Evolutionary conservation across 768 basidiomycete genomes (phyloP), one percentile per base, ranked within the genome.

Genomic region (Collybia sp.): DNA sequence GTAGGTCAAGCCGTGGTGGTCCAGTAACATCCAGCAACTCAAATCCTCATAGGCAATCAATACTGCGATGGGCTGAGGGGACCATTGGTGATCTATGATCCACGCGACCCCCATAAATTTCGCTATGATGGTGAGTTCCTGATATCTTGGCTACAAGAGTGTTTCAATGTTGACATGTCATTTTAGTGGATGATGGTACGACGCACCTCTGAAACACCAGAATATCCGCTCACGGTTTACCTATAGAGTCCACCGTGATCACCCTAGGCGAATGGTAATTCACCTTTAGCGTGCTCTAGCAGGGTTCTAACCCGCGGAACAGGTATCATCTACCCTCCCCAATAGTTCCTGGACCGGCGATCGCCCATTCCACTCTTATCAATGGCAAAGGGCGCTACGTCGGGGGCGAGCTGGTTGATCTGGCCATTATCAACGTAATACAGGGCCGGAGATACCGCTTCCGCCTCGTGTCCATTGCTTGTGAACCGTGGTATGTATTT

Each of bases 381-480:
- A 78, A 78, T 44, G 77, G 77, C 1, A 58, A 65, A 10, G 78
- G 78, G n/a, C 70, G 76, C 19, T 72, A 62, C 48, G 15, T 54
- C 12, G 66, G 60, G 36, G 68, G 68, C 1, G 65, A 72, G 12
- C 42, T 53, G 1, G 54, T 64, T 6, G 56, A 59, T 0, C 63
- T 77, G 13, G 53, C 73, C 0, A 65, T 73, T 1, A 55, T 75
- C 18, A 60, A 54, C n/a, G 72, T 77, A 20, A 37, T 58, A 6
- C 44, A 57, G 9, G 63, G 65, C 16, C 58, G 59, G 30, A 63
- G 69, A 6, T 77, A 78, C 50, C 70, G 77, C n/a, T 67, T 78
- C 61, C 73, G 77, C 25, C 53, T 79, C 19, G 61, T 78, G 1
- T 63, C 61, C 19, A 71, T 74, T 20, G 65, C 71, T 5, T 78